phyloP scores from a whole-genome alignment of 164 flowering plant genomes.

The Magnolia sinica region DNA sequence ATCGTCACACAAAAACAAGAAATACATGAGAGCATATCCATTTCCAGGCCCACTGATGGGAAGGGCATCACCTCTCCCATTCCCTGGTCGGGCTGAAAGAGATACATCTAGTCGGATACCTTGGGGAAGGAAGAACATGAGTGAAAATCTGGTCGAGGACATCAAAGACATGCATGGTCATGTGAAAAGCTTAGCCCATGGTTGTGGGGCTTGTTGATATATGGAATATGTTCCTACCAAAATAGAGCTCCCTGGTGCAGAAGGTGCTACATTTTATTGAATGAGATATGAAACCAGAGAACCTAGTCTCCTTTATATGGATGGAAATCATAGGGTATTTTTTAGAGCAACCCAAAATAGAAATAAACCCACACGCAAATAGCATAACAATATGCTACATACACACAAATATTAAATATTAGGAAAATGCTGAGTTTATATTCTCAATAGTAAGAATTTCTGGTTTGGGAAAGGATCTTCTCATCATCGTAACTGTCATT shows the following conservation, averaged over 20 bases:
- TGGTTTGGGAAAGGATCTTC: not conserved
- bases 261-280: not conserved
- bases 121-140: not conserved
- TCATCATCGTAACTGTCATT: too few species aligned
- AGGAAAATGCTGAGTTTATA: not conserved
- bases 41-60: not conserved
- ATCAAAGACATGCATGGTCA: not conserved
- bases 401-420: too few species aligned
- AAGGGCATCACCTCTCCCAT: too few species aligned
- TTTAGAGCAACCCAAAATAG: too few species aligned
- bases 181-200: too few species aligned
- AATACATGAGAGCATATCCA: not conserved
- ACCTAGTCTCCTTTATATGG: too few species aligned
- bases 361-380: too few species aligned
- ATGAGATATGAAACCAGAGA: not conserved
- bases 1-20: not conserved
- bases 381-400: too few species aligned
- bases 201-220: too few species aligned
- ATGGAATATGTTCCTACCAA: not conserved
- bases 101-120: not conserved
- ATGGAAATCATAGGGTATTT: too few species aligned
- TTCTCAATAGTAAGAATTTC: not conserved
- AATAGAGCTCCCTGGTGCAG: not conserved
- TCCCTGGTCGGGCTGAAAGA: too few species aligned
- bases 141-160: not conserved